Base-by-base conservation (phyloP, 495 filamentous ascomycete genomes). In the Aspergillus incahuasiensis region DNA sequence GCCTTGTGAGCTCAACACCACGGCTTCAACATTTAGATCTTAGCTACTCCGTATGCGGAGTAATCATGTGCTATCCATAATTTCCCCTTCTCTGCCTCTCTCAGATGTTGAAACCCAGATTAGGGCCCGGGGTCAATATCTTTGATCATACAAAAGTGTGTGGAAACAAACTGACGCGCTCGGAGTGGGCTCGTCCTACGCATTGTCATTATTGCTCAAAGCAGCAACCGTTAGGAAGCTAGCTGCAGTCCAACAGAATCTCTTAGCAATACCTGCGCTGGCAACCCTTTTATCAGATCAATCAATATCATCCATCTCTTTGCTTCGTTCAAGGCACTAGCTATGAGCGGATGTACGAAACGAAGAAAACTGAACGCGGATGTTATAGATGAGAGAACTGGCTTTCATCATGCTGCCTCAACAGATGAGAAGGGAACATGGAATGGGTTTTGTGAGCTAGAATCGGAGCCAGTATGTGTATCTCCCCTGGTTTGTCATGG, bases 361-460 rank as follows among this genome's bases (percentile, higher is more conserved):
- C 65, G 71, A 54, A 63, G 63, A 50, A 73, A 73, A 6, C 34
- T 72, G 32, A 62, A 61, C 32, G 57, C 56, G 21, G 45, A 54
- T 22, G 25, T 12, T 2, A 48, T 38, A 20, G 58, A 56, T 8
- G 41, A 54, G 16, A 40, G 38, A 22, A 57, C 58, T 44, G 53
- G 60, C 20, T 64, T 71, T 48, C 69, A 60, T 55, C 59, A 60
- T 39, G 63, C 74, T 32, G 76, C 74, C 6, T 78, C 68, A 5
- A 44, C 50, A 6, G 55, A 68, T 6, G 79, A 83, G 34, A 79
- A 74, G 54, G 50, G 60, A 41, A 66, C 46, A 8, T 90, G 86
- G 86, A 79, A 80, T 56, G 91, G 90, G 21, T 98, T 91, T 78
- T 87, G 86, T 43, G 91, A 96, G 63, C 77, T 97, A 35, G 91